These are phyloP conservation scores for Curvularia hawaiiensis DNA, from an alignment of 2,329 filamentous ascomycete species.

Conservation along the genomic window DNA sequence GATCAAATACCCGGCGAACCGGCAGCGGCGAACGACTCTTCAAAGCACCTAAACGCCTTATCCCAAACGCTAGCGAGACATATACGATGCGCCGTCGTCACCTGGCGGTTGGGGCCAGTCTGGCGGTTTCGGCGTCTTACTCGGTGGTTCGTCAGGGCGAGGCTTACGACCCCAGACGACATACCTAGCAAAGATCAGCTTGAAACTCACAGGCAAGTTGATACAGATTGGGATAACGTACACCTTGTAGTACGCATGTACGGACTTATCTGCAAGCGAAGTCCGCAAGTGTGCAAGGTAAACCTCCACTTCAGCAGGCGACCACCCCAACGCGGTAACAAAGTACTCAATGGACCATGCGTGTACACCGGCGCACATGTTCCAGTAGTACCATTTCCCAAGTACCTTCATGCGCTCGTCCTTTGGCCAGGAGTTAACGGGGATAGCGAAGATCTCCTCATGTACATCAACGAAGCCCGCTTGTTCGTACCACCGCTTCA, in stretches of 20 bases:
- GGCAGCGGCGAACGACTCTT: background rate
- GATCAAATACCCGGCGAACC: background rate
- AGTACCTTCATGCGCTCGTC: conserved; percentile 55
- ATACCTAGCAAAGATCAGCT: conserved; percentile 22
- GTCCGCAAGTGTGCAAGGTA: conserved; percentile 52
- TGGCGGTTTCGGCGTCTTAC: conserved; percentile 23
- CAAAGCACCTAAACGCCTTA: conserved; percentile 2
- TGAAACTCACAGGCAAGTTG: background rate
- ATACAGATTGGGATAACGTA: conserved; percentile 29
- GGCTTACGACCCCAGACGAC: conserved; percentile 40
- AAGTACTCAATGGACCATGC: conserved; percentile 53
- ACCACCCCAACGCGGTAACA: conserved; percentile 51
- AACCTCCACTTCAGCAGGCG: conserved; percentile 51
- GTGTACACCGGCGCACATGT: conserved; percentile 53
- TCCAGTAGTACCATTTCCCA: conserved; percentile 56
- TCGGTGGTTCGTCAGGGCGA: conserved; percentile 20
- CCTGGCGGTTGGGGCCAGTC: conserved; percentile 25
- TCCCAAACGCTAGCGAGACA: background rate
- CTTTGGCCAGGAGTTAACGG: conserved; percentile 58
- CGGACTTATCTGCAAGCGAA: conserved; percentile 45
- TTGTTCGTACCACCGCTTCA: conserved; percentile 60
- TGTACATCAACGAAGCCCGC: conserved; percentile 64
- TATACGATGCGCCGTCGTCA: conserved; percentile 3
- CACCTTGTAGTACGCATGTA: conserved; percentile 52
- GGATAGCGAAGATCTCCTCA: conserved; percentile 59